Conservation (phyloP, 2,329 filamentous ascomycete genomes). For the Mollisiaceae sp. region DNA sequence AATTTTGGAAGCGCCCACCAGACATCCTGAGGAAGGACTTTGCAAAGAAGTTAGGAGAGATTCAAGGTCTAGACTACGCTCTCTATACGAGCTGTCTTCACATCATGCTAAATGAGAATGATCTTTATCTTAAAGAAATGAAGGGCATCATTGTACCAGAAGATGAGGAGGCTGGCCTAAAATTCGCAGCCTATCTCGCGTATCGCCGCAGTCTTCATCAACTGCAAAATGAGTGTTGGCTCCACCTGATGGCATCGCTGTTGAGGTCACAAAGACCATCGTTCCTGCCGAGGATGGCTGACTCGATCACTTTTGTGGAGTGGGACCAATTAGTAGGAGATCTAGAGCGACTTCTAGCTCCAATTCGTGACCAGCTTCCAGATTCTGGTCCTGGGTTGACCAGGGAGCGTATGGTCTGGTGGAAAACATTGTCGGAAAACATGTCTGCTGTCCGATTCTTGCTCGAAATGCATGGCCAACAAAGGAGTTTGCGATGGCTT, state of each 20-base stretch:
- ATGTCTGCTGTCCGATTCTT: constrained; percentile 2
- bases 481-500: constrained; percentile 14
- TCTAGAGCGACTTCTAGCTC: background rate
- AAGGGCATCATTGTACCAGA: constrained; percentile 4
- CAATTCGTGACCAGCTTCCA: constrained; percentile 9
- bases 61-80: constrained; percentile 10
- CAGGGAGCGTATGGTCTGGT: constrained; percentile 8
- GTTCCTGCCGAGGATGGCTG: constrained; percentile 8
- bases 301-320: background rate
- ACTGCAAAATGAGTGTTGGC: constrained; percentile 12
- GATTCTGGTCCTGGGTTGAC: constrained; percentile 14
- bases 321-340: constrained; percentile 6
- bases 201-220: constrained; percentile 8
- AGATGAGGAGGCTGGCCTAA: background rate
- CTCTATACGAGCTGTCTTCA: constrained; percentile 6
- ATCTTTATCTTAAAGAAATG: constrained; percentile 6
- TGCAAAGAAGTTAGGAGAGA: constrained; percentile 4
- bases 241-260: constrained; percentile 1
- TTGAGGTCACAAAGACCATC: background rate
- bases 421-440: constrained; percentile 15
- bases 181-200: constrained; percentile 7
- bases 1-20: constrained; percentile 14
- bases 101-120: constrained; percentile 9
- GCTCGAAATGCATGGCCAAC: constrained; percentile 3
- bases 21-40: background rate